Conservation (phyloP, 2,329 filamentous ascomycete genomes). For the Epichloe uncinata region DNA sequence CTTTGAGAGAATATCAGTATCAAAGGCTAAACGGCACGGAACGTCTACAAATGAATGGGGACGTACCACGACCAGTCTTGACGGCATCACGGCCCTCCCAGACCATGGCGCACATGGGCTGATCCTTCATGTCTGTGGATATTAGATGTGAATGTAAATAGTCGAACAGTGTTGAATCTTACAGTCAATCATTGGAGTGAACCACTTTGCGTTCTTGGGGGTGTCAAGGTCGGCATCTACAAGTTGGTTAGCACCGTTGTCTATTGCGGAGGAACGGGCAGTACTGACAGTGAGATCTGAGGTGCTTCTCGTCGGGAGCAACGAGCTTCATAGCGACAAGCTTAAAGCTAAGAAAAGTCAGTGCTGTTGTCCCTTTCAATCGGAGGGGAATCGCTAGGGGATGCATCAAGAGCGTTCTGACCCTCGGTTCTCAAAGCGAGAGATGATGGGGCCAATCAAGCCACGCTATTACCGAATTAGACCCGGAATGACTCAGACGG, state of each 20-base stretch:
- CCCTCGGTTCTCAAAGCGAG: constrained; percentile 94
- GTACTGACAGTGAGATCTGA: constrained; percentile 80
- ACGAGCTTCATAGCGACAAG: constrained; percentile 94
- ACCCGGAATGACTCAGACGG: not conserved
- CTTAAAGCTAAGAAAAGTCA: constrained; percentile 50
- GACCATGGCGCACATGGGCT: constrained; percentile 94
- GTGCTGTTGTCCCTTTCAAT: not conserved
- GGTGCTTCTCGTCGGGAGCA: constrained; percentile 81
- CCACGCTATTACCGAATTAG: constrained; percentile 53
- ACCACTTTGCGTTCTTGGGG: constrained; percentile 78
- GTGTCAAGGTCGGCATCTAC: constrained; percentile 60
- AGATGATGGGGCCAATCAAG: constrained; percentile 94
- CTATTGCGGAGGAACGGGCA: constrained; percentile 3
- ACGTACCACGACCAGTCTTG: constrained; percentile 88
- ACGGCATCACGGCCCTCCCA: constrained; percentile 98
- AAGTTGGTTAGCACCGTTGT: constrained; percentile 14
- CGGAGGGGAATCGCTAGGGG: not conserved
- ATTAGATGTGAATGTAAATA: not conserved
- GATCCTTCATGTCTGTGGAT: constrained; percentile 2
- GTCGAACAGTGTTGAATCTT: constrained; percentile 24
- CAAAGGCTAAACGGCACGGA: not conserved
- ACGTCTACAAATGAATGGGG: not conserved
- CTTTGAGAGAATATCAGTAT: constrained; percentile 24
- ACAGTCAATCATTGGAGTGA: constrained; percentile 87
- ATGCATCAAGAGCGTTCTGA: constrained; percentile 26